phyloP scores from a whole-genome alignment of 495 filamentous ascomycete species.

The Aspergillus steynii region DNA sequence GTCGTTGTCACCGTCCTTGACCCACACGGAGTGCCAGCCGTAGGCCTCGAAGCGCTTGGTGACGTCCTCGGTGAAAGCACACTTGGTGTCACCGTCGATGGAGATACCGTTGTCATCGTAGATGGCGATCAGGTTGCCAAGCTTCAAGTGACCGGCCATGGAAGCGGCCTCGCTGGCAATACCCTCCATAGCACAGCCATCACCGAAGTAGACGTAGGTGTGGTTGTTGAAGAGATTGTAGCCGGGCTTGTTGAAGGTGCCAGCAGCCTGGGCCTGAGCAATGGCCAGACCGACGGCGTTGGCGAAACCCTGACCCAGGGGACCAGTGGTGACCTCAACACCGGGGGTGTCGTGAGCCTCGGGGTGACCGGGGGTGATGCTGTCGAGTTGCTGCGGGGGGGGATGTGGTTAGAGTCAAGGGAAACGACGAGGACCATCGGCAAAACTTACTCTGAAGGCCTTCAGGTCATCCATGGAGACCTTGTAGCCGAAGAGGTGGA shows the following conservation, averaged over 20 bases:
- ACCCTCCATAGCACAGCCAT: constrained; percentile 99
- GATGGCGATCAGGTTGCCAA: constrained; percentile 94
- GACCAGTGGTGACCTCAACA: constrained; percentile 96
- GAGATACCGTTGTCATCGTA: constrained; percentile 99
- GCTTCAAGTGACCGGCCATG: constrained; percentile 90
- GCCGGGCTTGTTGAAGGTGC: constrained; percentile 94
- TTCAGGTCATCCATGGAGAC: constrained; percentile 88
- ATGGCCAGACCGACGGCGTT: constrained; percentile 97
- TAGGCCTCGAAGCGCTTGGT: constrained; percentile 94
- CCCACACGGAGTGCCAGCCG: constrained; percentile 89
- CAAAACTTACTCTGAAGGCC: constrained; percentile 79
- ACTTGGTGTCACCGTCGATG: constrained; percentile 91
- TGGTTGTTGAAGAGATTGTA: constrained; percentile 92
- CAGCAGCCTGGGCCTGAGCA: constrained; percentile 86
- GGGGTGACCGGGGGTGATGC: constrained; percentile 95
- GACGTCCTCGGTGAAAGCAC: constrained; percentile 97
- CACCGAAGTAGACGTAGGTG: constrained; percentile 95
- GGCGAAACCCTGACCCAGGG: constrained; percentile 91
- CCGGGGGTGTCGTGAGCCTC: constrained; percentile 96
- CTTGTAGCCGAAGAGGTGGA: constrained; percentile 93
- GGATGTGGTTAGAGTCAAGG: not conserved
- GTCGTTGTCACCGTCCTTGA: constrained; percentile 90
- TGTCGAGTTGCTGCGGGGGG: constrained; percentile 67
- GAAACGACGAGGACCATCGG: not conserved
- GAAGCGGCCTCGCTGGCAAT: constrained; percentile 92